A percentile compares a stretch with the other conserved stretches of the same genome.
These are phyloP conservation scores for Penicillium sp. DNA, from an alignment of 2,329 filamentous ascomycete genomes.

Conservation along the genomic window DNA sequence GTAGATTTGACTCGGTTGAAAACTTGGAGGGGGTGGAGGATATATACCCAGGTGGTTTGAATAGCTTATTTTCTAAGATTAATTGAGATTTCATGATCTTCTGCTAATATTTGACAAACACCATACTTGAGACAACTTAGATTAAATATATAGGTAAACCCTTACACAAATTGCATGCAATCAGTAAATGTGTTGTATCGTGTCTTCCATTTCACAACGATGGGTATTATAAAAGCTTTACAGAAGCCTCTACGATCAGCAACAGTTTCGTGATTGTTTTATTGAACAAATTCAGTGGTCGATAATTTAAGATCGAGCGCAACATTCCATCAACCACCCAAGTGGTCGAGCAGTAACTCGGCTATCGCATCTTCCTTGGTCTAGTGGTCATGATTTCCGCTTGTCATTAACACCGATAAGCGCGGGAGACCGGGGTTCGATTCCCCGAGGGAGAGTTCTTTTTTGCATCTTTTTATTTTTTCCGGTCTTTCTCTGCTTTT, in stretches of 20 bases:
- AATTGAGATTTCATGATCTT: background rate
- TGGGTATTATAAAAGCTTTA: no score
- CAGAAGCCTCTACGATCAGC: no score
- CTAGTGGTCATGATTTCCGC: slow-evolving; percentile 42
- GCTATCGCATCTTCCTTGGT: slow-evolving; percentile 24
- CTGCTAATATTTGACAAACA: no score
- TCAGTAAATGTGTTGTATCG: no score
- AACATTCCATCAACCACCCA: slow-evolving; percentile 16
- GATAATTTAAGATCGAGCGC: accelerated
- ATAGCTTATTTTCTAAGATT: background rate
- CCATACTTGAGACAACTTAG: no score
- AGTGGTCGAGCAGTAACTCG: slow-evolving; percentile 26
- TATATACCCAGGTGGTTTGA: background rate
- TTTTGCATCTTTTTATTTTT: slow-evolving; percentile 10
- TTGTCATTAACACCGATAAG: slow-evolving; percentile 33
- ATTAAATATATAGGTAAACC: no score
- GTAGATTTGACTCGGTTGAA: background rate
- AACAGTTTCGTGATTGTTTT: no score
- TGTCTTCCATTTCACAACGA: no score
- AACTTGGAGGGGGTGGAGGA: background rate
- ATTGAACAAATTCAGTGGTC: no score
- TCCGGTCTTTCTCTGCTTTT: background rate
- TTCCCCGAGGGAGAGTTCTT: slow-evolving; percentile 37
- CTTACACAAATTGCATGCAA: no score
- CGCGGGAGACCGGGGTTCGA: slow-evolving; percentile 42